Base-by-base conservation (phyloP, 1,139 yeast genomes). In the Saccharomycopsis hybrid region DNA sequence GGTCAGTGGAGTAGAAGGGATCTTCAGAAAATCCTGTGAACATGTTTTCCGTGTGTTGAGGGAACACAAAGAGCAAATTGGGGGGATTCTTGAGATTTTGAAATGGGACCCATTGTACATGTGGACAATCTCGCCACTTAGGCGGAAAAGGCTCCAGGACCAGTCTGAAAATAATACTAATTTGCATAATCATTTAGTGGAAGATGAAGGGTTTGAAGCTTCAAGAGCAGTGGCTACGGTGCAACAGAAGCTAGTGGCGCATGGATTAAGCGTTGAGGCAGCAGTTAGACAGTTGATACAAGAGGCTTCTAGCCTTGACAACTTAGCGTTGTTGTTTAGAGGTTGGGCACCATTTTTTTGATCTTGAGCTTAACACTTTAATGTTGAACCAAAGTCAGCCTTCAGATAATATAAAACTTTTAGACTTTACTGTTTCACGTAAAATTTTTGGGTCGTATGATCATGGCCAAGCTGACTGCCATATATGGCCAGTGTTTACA, bases 101-200 rank as follows among this genome's bases (percentile, higher is more conserved):
- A 73, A 85, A 58, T 88, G 94, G 76, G 98, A 94, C 72, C 97
- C 98, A 0, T 72, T 94, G 52, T 90, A 90, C 60, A 77, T 86
- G 1, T 92, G 98, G 98, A 79, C 83, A 1, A 71, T 87, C 43
- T 84, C 95, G 0, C 92, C 94, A 0, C 64, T 85, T 11, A 63
- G 83, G 51, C 78, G 73, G 61, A 74, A 73, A 55, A 77, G 73
- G 56, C 60, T 83, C 24, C 88, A 83, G 59, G 76, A 70, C 38
- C 31, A 33, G 13, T 18, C 28, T 39, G 46, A 47, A 8, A 54
- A 47, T 30, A 56, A 55, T 42, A 42, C 33, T 37, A 36, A 44
- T 41, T 11, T 33, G 9, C 39, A 29, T 43, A 50, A 36, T 44
- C 5, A 50, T 44, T 33, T 43, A 8, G 33, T 37, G 5, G 47